Evolutionary conservation across 2,329 filamentous ascomycete species (phyloP).

Genomic region (Colletotrichum salicis): DNA sequence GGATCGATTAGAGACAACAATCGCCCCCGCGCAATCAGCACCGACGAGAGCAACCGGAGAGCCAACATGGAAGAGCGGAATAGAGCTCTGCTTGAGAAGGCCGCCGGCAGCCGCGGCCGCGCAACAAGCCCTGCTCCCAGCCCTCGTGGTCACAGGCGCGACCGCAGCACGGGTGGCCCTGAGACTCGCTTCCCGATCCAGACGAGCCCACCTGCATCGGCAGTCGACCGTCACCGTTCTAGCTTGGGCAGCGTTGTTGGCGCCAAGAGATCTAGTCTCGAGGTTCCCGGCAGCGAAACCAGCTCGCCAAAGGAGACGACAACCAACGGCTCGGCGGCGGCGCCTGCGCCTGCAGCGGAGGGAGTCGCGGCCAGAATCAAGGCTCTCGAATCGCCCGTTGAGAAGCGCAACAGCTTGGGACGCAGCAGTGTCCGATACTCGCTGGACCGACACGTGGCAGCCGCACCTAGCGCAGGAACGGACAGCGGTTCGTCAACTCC

Average conservation of each 20-base stretch:
- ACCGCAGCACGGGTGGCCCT: conserved; percentile 78
- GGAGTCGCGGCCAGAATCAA: conserved; percentile 32
- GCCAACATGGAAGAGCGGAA: conserved; percentile 94
- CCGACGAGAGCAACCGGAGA: conserved; percentile 93
- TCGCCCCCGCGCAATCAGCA: conserved; percentile 87
- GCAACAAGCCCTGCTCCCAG: conserved; percentile 78
- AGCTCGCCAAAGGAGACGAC: conserved; percentile 51
- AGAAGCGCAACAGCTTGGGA: conserved; percentile 74
- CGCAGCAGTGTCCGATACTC: conserved; percentile 61
- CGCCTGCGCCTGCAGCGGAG: conserved; percentile 27
- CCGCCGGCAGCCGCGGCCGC: conserved; percentile 72
- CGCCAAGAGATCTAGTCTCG: conserved; percentile 76
- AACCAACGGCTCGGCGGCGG: conserved; percentile 52
- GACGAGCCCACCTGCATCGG: conserved; percentile 67
- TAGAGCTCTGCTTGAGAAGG: conserved; percentile 79
- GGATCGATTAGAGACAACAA: conserved; percentile 56
- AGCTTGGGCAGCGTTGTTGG: conserved; percentile 61
- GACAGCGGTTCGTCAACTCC: conserved; percentile 40
- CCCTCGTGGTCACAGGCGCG: conserved; percentile 74
- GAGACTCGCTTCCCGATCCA: conserved; percentile 88
- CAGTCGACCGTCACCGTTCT: conserved; percentile 61
- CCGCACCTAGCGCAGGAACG: conserved; percentile 40
- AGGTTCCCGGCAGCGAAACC: conserved; percentile 75
- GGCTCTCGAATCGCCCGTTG: conserved; percentile 48
- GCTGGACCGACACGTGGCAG: conserved; percentile 62